phyloP scores from a whole-genome alignment of 305 asterid species.

The Fraxinus velutina region DNA sequence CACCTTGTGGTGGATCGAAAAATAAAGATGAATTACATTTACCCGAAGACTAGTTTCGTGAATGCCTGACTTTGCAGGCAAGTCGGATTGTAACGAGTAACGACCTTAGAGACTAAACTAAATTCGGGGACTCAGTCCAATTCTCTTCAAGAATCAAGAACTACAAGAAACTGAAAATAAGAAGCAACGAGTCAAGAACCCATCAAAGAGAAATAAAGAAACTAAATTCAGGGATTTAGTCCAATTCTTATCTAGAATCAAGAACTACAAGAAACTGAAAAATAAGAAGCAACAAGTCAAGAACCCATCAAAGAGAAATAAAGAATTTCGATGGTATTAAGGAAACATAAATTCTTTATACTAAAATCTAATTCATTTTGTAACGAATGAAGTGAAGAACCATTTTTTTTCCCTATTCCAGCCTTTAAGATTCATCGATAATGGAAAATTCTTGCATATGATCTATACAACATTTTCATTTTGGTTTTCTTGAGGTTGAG shows the following conservation, averaged over 20 bases:
- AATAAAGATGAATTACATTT: not conserved
- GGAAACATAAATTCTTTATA: not conserved
- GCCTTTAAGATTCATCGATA: not conserved
- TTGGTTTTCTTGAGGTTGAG: constrained; percentile 18
- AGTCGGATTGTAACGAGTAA: not conserved
- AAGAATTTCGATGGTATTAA: not conserved
- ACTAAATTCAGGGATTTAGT: not conserved
- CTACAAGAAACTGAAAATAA: not conserved
- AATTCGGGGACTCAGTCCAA: not conserved
- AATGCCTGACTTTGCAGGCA: not conserved
- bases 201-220: not conserved
- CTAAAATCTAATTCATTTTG: not conserved
- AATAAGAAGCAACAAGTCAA: not conserved
- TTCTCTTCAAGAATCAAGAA: not conserved
- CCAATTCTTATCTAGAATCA: not conserved
- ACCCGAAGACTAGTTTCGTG: not conserved
- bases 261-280: not conserved
- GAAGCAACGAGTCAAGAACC: not conserved
- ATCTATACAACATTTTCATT: constrained; percentile 31
- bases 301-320: not conserved
- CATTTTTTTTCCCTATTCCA: constrained; percentile 4
- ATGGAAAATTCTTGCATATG: not conserved
- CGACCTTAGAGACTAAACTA: not conserved
- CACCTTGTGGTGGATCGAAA: not conserved
- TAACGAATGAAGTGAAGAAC: not conserved